Conservation (phyloP, 495 filamentous ascomycete genomes). For the Podospora sp. region DNA sequence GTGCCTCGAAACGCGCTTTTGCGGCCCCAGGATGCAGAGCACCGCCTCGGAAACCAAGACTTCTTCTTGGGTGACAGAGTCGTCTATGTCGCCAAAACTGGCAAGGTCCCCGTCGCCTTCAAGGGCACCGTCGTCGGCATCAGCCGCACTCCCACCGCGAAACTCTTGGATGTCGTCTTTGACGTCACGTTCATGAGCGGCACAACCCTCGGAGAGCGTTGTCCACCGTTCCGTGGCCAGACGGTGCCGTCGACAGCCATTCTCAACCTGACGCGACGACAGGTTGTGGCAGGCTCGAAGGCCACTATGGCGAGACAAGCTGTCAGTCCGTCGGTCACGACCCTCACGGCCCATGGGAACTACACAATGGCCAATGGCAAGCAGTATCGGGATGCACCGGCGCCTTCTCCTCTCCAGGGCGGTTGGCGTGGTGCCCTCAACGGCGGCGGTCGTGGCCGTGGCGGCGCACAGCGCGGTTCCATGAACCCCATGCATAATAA, state of each 20-base stretch:
- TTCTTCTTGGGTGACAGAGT: constrained; percentile 89
- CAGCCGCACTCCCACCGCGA: constrained; percentile 77
- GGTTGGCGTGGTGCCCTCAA: constrained; percentile 71
- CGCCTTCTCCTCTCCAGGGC: constrained; percentile 69
- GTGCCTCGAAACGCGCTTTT: constrained; percentile 87
- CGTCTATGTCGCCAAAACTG: constrained; percentile 89
- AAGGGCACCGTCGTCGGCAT: constrained; percentile 91
- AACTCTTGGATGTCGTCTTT: constrained; percentile 88
- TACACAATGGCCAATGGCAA: constrained; percentile 63
- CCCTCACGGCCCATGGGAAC: constrained; percentile 60
- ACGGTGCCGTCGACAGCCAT: constrained; percentile 82
- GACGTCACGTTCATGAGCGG: constrained; percentile 96
- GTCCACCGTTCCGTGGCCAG: constrained; percentile 93
- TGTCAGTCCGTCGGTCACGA: constrained; percentile 55
- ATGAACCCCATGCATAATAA: constrained; percentile 50
- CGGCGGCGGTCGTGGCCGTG: constrained; percentile 44
- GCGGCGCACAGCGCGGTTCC: constrained; percentile 38
- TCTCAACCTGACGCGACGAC: constrained; percentile 81
- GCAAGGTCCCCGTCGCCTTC: constrained; percentile 91
- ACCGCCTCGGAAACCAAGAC: constrained; percentile 79
- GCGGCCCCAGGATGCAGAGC: constrained; percentile 88
- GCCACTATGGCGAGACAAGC: constrained; percentile 65
- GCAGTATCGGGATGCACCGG: constrained; percentile 68
- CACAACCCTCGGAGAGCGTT: constrained; percentile 83
- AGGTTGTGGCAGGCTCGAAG: constrained; percentile 75